Base-by-base conservation (phyloP, 257 asterid genomes). In the Lycium ferocissimum region DNA sequence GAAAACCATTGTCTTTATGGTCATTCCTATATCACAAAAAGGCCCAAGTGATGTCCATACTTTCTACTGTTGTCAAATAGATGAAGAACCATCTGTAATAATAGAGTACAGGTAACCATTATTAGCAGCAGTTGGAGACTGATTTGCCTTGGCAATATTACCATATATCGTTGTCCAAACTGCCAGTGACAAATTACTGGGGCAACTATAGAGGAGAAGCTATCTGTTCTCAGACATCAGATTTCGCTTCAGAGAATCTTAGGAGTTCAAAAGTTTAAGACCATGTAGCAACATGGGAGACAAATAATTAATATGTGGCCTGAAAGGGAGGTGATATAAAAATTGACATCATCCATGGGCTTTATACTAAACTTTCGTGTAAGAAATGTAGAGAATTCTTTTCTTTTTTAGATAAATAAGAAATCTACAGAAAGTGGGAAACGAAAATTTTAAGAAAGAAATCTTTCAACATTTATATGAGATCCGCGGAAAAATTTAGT, bases 221-320 rank as follows among this genome's bases (percentile, higher is more conserved):
- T n/a, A 73, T 45, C 1, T 45, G 61, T 75, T n/a, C 43, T 75
- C 43, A 12, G 43, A 49, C 61, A 13, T 20, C 38, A 6, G 38
- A 49, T 49, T 75, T 47, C 2, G 59, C 61, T 75, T 76, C 47
- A 14, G 26, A 76, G 47, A 26, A 76, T 76, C 63, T 76, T 76
- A 76, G 47, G 65, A 51, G 14, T 26, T 26, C 33, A 17, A 49
- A 5, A 51, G 65, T 14, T 51, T 7, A 14, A 76, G 26, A 51
- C 13, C 43, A 12, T 49, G 62, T 75, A 49, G 45, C 2, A 75
- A 22, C 13, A 75, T 12, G 81, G 80, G 80, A n/a, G n/a, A n/a
- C n/a, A 47, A 49, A 49, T 75, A 45, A 75, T 22, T 75, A 49
- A 76, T 73, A 51, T 6, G 47, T 22, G 14, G 82, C 22, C 63